Base-by-base conservation (phyloP, 2,329 filamentous ascomycete species). In the Clathrospora elynae region DNA sequence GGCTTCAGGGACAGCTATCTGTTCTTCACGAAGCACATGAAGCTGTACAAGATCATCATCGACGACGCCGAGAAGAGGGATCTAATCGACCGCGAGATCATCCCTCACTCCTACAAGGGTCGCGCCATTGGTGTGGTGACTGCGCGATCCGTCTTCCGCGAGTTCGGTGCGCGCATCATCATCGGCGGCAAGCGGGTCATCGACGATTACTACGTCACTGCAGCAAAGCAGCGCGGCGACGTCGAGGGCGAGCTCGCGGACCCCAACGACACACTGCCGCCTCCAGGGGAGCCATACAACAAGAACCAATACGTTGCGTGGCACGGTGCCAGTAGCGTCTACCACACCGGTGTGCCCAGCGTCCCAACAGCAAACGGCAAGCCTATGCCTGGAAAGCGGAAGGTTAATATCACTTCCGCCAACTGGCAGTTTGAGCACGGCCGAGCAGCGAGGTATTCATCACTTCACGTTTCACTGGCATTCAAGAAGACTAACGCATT, bases 341-440 rank as follows among this genome's bases (percentile, higher is more conserved):
- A 99, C 68, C 90, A 97, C 67, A 90, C 88, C 9, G 85, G 84
- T 42, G 82, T 80, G 1, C 88, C 90, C 1, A 84, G 86, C 14
- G 83, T 88, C n/a, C 89, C 90, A 2, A 76, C 86, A 44, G 84
- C 83, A 20, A 84, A 78, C 47, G 87, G 87, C 43, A 95, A 95
- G 71, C 78, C 75, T 22, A 71, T 83, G 6, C 88, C 91, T 55
- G 80, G 81, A 51, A 96, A 95, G 75, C 82, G 87, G 55, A 87
- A 87, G 59, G 87, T 95, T 25, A 87, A 90, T 46, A 86, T 97
- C 46, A 97, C 91, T 38, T 89, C 95, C 59, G 84, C 86, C 43
- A 99, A 97, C 68, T 99, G 93, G 93, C 93, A 95, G 81, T 78
- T 93, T 43, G 90, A 97, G 73, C 93, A 99, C 72, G 90, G 91